These are phyloP conservation scores for Spongispora temasekensis DNA, from an alignment of 1,284 basidiomycete genomes.

Conservation along the genomic window DNA sequence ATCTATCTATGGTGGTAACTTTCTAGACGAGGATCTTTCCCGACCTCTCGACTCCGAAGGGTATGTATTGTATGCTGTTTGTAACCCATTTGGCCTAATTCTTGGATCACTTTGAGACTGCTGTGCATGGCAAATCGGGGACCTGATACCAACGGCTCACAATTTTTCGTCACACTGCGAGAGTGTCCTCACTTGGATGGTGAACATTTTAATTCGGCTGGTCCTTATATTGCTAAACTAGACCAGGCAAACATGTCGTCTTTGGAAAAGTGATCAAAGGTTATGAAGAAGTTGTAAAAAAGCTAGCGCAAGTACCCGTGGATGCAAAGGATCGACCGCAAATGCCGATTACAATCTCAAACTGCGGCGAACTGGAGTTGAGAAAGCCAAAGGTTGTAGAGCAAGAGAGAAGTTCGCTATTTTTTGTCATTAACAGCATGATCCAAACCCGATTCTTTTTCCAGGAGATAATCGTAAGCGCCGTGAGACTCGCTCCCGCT, in stretches of 20 bases:
- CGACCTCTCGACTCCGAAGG: constrained; percentile 67
- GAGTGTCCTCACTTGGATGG: constrained; percentile 73
- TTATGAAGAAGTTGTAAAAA: constrained; percentile 59
- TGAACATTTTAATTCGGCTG: constrained; percentile 15
- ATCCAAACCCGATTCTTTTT: background rate
- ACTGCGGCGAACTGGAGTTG: constrained; percentile 85
- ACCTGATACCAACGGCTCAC: constrained; percentile 77
- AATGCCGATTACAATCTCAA: constrained; percentile 70
- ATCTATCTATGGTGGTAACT: constrained; percentile 76
- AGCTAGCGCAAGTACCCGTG: constrained; percentile 56
- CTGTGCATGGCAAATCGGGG: constrained; percentile 86
- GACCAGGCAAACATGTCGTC: constrained; percentile 73
- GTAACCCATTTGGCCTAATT: background rate
- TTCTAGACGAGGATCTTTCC: constrained; percentile 75
- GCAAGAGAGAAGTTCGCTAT: constrained; percentile 12
- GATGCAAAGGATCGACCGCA: constrained; percentile 74
- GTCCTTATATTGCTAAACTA: constrained; percentile 13
- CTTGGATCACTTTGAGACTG: constrained; percentile 42
- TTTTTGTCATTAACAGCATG: background rate
- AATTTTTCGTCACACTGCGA: constrained; percentile 81
- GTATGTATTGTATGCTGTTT: constrained; percentile 27
- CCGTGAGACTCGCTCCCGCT: constrained; percentile 29
- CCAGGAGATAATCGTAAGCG: constrained; percentile 36
- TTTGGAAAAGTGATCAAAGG: constrained; percentile 69
- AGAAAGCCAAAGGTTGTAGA: constrained; percentile 38